Evolutionary conservation across 2,329 filamentous ascomycete species (phyloP), one percentile per base, ranked within the genome.

Genomic region (Aspergillus brunneoviolaceus): DNA sequence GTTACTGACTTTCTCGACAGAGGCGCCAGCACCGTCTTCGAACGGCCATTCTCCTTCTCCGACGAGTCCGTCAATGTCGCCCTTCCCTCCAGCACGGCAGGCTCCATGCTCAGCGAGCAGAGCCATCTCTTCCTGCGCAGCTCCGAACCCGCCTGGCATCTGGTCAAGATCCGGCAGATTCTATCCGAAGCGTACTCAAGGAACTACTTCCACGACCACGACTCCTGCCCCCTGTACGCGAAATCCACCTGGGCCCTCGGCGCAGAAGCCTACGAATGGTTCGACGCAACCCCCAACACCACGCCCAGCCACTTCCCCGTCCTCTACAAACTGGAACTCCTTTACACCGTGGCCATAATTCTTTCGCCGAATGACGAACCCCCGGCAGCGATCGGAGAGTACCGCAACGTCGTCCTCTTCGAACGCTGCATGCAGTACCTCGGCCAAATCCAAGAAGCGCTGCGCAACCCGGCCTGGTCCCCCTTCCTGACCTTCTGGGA

Each of bases 111-210:
- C 75, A 58, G 57, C 29, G 66, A 70, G 33, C 71, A 78, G 45
- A 71, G 67, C 21, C 59, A 72, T n/a, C 71, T 84, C 11, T 87
- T 85, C 70, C 72, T 82, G 16, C 80, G 82, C 55, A 82, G 80
- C 1, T 84, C 89, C 35, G 87, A 90, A 58, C 85, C 90, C 5
- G 92, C 92, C 0, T 80, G 92, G 11, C 84, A 92, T 19, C 79
- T 96, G 2, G 94, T 96, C 72, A 87, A 89, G 67, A 85, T 98
- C 9, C 89, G 94, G n/a, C 85, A 89, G 60, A 85, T 91, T 6
- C 89, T 98, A 73, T 98, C 95, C 0, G 84, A 84, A 53, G 96
- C 92, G 86, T 98, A 98, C 69, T 92, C 96, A 70, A 86, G 89
- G 23, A 85, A 97, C 2, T 95, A 95, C 71, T 91, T 95, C 69